Base-by-base conservation (phyloP, 139 green algal genomes). In the Chlorella sp. region DNA sequence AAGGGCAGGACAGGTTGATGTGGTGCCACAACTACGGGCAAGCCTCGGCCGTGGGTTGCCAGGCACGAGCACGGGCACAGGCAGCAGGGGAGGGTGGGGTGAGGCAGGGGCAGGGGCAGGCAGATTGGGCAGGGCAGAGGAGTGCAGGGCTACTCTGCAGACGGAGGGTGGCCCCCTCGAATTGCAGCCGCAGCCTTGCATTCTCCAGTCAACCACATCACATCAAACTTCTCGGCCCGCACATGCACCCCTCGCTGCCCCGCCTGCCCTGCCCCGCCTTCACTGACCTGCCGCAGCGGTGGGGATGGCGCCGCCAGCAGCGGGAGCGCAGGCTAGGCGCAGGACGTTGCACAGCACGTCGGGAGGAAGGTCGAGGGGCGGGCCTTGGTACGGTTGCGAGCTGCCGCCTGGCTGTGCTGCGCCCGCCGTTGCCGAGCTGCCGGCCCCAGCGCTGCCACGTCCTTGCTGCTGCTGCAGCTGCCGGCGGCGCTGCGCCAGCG, bases 241-340 rank as follows among this genome's bases (percentile, higher is more conserved):
- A 80, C 73, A 19, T 40, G 26, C n/a, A 42, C 48, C 48, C 48
- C 48, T 57, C 9, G 48, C 48, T 57, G 48, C 48, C 48, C 7
- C 48, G 48, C 48, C 48, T 9, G 48, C 48, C 48, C 48, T 57
- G 48, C 48, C 48, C 48, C 48, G 9, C 9, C 7, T 57, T 9
- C 48, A 9, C 83, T 0, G 1, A 88, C 83, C 83, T 79, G 34
- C 69, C 1, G 86, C 64, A 0, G 48, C 81, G 37, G 61, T 85
- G 28, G 88, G 88, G 64, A 91, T 89, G 39, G 88, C 88, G 36
- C 88, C 88, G 69, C 73, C 83, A 11, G 37, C 71, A 37, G 22
- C 57, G 36, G 86, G 71, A 1, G 34, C 71, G 26, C 88, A 91
- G 36, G 82, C 83, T 21, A 60, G 36, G 2, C 79, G 76, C 60